Evolutionary conservation across 371 early-diverging fungal genomes (phyloP), one percentile per base, ranked within the genome.

Genomic region (Mucor velutinosus): DNA sequence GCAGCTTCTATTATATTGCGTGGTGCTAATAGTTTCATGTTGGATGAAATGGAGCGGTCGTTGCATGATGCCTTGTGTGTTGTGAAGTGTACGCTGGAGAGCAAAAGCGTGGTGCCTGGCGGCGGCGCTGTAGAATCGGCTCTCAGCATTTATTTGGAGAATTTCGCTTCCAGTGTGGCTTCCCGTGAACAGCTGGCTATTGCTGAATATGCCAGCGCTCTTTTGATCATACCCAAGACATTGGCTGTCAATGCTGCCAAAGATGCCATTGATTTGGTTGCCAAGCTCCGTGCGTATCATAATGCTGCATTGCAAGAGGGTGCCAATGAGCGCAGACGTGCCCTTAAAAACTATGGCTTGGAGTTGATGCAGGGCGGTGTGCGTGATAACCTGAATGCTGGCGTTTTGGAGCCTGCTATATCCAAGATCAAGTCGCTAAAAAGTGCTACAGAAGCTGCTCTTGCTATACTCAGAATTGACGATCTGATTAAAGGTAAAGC

Each of bases 381-480:
- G 37, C 89, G 98, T 53, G 95, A 99, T 75, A 99, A 99, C 84
- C 79, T 99, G 59, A 85, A 90, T 66, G 92, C 94, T 19, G 99
- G 99, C 60, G 97, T 99, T 5, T 84, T 99, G 62, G 99, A 99
- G 80, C 99, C 99, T 33, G 95, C 97, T 59, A 94, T 99, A 86
- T 95, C 95, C 76, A 99, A 99, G 87, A 89, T 99, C 80, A 99
- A 97, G 82, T 95, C 97, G 32, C 80, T 99, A 58, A 97, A 97
- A 85, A 94, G 99, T 23, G 99, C 99, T 29, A 99, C 99, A 37
- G 99, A 99, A 82, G 99, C 99, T 55, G 99, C 99, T 41, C 97
- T 99, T 73, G 93, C 97, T 64, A 94, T 99, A 67, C 86, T 99
- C 66, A 92, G 99, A 73, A 99, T 99, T 69, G 99, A 99, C 76